A percentile compares a stretch with the other conserved stretches of the same genome.
These are phyloP conservation scores for Plasmodium yoelii DNA, from an alignment of 169 alveolate genomes.

Conservation along the genomic window DNA sequence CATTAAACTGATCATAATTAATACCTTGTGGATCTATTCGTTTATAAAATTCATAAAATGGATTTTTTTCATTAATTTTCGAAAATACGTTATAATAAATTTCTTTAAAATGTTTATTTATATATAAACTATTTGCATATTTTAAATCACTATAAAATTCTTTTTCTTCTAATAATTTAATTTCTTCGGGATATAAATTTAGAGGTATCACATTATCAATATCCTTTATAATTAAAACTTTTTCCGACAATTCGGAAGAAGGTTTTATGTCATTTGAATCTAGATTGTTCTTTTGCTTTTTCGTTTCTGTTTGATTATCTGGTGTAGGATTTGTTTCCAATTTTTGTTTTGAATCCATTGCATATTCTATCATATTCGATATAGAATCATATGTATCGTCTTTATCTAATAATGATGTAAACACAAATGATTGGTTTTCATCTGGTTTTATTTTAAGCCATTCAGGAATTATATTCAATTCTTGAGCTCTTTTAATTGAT, in stretches of 20 bases:
- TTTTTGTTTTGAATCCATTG: slow-evolving; percentile 1
- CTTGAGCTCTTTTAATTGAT: slow-evolving; percentile 13
- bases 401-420: slow-evolving; percentile 45
- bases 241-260: neutral
- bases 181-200: slow-evolving; percentile 15
- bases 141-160: slow-evolving; percentile 4
- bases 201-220: neutral
- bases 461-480: slow-evolving; percentile 24
- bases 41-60: slow-evolving; percentile 7
- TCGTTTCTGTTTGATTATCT: neutral
- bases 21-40: slow-evolving; percentile 17
- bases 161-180: slow-evolving; percentile 4
- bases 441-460: slow-evolving; percentile 16
- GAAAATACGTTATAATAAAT: slow-evolving; percentile 23
- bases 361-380: slow-evolving; percentile 20
- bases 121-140: slow-evolving; percentile 20
- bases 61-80: slow-evolving; percentile 20
- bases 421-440: slow-evolving; percentile 20
- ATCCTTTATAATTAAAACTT: neutral
- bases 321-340: neutral
- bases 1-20: slow-evolving; percentile 6
- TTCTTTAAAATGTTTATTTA: slow-evolving; percentile 36
- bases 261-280: neutral
- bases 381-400: slow-evolving; percentile 25
- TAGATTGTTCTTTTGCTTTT: neutral